Conservation (phyloP, 805 yeast genomes). For the Saturnispora diversa region DNA sequence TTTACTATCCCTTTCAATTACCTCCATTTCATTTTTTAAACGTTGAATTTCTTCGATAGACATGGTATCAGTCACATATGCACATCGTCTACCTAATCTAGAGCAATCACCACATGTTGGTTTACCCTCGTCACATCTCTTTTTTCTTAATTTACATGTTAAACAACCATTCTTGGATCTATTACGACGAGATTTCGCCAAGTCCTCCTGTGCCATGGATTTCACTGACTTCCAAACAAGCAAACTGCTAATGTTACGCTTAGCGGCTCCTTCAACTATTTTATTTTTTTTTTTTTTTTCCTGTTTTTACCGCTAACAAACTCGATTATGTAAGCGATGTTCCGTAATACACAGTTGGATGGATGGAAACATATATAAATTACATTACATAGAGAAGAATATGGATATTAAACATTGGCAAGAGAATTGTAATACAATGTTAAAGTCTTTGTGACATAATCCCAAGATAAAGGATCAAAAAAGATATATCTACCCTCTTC, state of each 20-base stretch:
- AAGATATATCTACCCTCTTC: conserved; percentile 91
- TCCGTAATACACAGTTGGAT: too few species aligned
- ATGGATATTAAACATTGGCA: neutral
- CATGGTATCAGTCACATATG: conserved; percentile 42
- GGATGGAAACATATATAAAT: too few species aligned
- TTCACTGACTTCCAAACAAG: too few species aligned
- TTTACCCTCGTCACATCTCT: conserved; percentile 43
- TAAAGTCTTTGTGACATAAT: conserved; percentile 69
- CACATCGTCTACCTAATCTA: conserved; percentile 39
- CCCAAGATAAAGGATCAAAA: conserved; percentile 96
- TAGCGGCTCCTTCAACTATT: too few species aligned
- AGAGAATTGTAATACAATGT: conserved; percentile 43
- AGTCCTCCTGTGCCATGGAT: too few species aligned
- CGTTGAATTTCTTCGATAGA: conserved; percentile 30
- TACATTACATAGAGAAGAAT: too few species aligned
- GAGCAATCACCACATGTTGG: conserved; percentile 46
- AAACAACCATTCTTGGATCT: conserved; percentile 56
- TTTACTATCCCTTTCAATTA: conserved; percentile 35
- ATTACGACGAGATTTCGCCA: too few species aligned
- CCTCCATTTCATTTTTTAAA: conserved; percentile 32
- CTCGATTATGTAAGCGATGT: too few species aligned
- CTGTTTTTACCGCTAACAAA: too few species aligned
- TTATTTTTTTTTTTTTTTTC: too few species aligned
- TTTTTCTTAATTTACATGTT: conserved; percentile 60
- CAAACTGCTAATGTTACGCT: neutral